Percentiles rank a stretch among this genome's conserved stretches.
Conservation (phyloP, 2,329 filamentous ascomycete species). For the Pleoardoris graminearum region DNA sequence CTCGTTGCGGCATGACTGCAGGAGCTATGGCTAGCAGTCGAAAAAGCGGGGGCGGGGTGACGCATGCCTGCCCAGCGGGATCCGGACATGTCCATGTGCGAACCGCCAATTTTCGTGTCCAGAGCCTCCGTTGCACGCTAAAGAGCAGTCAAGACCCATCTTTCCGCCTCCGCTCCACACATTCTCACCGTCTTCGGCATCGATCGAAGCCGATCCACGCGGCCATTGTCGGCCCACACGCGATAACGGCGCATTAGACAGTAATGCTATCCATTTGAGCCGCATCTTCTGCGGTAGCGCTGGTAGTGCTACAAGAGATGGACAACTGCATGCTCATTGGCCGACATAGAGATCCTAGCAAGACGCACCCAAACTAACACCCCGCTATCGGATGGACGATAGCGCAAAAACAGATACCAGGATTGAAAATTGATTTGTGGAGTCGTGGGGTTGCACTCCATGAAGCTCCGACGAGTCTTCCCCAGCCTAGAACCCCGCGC, state of each 20-base stretch:
- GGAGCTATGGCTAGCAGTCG: slow-evolving; percentile 2
- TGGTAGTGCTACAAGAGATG: neutral
- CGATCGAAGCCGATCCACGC: slow-evolving; percentile 4
- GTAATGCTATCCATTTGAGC: neutral
- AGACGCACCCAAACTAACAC: neutral
- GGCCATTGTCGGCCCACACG: slow-evolving; percentile 8
- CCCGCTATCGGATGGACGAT: neutral
- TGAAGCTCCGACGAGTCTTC: neutral
- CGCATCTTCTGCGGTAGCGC: neutral
- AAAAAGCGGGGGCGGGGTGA: slow-evolving; percentile 16
- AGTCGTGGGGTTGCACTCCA: neutral
- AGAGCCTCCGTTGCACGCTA: slow-evolving; percentile 8
- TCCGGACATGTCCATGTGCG: slow-evolving; percentile 12
- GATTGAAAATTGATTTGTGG: neutral
- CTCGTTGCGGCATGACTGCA: slow-evolving; percentile 2
- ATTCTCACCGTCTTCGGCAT: neutral
- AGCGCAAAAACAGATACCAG: neutral
- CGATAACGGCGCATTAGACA: neutral
- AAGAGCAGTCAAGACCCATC: neutral
- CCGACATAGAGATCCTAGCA: neutral
- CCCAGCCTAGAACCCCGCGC: neutral
- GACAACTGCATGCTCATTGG: neutral
- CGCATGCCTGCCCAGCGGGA: neutral
- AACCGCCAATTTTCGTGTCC: slow-evolving; percentile 10
- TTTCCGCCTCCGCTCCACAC: slow-evolving; percentile 1